These are phyloP conservation scores for Sphagnum magellanicum DNA, from an alignment of 228 moss, liverwort and hornwort genomes.

Conservation along the genomic window DNA sequence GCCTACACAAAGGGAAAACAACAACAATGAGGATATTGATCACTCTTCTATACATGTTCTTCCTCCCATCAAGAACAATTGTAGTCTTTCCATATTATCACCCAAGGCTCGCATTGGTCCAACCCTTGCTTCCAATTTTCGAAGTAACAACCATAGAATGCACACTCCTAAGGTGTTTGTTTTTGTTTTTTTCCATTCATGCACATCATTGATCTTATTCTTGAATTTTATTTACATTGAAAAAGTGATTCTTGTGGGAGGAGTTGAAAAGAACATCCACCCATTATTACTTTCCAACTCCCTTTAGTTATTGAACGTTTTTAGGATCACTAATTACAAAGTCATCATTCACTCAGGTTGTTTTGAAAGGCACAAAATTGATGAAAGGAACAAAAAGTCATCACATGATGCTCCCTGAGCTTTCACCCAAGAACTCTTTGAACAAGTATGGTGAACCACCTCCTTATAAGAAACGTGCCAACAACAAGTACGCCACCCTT, in stretches of 20 bases:
- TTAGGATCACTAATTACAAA: neutral
- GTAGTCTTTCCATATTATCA: conserved; percentile 52
- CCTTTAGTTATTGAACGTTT: too few species aligned
- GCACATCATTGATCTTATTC: too few species aligned
- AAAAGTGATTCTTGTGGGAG: too few species aligned
- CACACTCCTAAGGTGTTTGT: conserved; percentile 83
- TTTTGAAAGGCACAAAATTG: conserved; percentile 60
- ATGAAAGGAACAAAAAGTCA: conserved; percentile 91
- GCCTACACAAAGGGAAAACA: conserved; percentile 35
- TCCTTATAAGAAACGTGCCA: conserved; percentile 30
- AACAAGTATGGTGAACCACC: conserved; percentile 47
- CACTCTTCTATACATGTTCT: conserved; percentile 47
- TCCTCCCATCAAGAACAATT: conserved; percentile 70
- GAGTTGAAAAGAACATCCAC: too few species aligned
- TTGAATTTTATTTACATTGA: too few species aligned
- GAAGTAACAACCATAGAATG: conserved; percentile 48
- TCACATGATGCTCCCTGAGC: conserved; percentile 38
- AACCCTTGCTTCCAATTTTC: conserved; percentile 20
- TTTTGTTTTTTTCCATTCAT: conserved; percentile 14
- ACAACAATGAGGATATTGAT: conserved; percentile 49
- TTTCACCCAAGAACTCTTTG: conserved; percentile 31
- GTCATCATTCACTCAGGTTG: neutral
- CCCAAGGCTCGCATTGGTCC: conserved; percentile 42
- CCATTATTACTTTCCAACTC: too few species aligned
- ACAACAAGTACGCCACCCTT: conserved; percentile 48